Base-by-base conservation (phyloP, 2,329 filamentous ascomycete species). In the Pseudocercospora vitis region DNA sequence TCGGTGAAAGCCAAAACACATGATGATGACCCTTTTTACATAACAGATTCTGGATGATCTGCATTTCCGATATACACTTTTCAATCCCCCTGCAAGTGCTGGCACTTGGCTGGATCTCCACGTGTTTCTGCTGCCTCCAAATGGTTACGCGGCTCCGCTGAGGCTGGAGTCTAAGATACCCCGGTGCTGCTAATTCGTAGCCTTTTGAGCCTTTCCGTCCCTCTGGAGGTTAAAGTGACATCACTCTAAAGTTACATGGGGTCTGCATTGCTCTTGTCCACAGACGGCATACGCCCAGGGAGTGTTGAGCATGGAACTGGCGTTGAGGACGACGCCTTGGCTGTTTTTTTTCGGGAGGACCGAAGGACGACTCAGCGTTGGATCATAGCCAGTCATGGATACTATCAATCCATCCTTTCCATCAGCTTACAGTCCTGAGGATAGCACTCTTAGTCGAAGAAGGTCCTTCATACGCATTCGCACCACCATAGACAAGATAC, bases 21-120 rank as follows among this genome's bases (percentile, higher is more conserved):
- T 21, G 18, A 21, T 8, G 37, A 21, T 9, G 18, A 42, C 12
- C 19, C 11, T 12, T 42, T 21, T 42, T 42, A 42, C 37, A 42
- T 42, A 42, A 42, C 19, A 42, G 11, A 42, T 42, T 21, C 24
- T 21, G 19, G 24, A 42, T 42, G 37, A 42, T 42, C 37, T 42
- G 24, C 37, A 42, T 7, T 12, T 7, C 37, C 7, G 19, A 21
- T 21, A 18, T 42, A 6, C 21, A 9, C 19, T 21, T 42, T 21
- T 12, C 37, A 18, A 21, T 21, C n/a, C 12, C 21, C n/a, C n/a
- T n/a, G n/a, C n/a, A n/a, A n/a, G n/a, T 42, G 19, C 37, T 12
- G 33, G 19, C 9, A 42, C 12, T 29, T 29, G 4, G 4, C 16
- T 42, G 37, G 37, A 12, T 42, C 9, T 2, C 33, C 37, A 26